phyloP scores from a whole-genome alignment of 352 stramenopile genomes.

The Albugo candida region DNA sequence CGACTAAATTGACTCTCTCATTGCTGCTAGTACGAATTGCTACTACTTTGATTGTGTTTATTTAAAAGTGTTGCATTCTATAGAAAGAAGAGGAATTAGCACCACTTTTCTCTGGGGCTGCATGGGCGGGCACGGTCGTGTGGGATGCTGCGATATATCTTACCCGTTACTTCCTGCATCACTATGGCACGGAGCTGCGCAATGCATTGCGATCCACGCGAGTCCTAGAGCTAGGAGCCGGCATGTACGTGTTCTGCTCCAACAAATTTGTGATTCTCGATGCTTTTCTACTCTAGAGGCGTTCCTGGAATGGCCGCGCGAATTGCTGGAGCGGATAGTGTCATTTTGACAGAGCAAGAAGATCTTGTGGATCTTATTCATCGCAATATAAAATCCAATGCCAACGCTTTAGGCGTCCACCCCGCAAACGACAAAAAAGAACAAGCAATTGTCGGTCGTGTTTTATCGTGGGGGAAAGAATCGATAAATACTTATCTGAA shows the following conservation, averaged over 20 bases:
- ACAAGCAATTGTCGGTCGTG: conserved; percentile 25
- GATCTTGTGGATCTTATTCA: conserved; percentile 75
- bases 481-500: conserved; percentile 44
- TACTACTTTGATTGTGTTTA: too few relatives aligned
- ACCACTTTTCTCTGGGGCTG: conserved; percentile 83
- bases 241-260: conserved; percentile 29
- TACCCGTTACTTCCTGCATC: conserved; percentile 24
- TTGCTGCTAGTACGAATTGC: too few relatives aligned
- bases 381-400: conserved; percentile 42
- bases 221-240: conserved; percentile 67
- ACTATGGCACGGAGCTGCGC: conserved; percentile 20
- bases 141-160: conserved; percentile 73
- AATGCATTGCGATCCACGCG: conserved; percentile 15
- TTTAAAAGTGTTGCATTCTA: too few relatives aligned
- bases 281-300: conserved; percentile 19
- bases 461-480: conserved; percentile 63
- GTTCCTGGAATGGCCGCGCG: conserved; percentile 83
- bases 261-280: not conserved
- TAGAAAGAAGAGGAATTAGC: conserved; percentile 79
- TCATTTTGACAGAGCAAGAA: conserved; percentile 84
- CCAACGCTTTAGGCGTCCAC: conserved; percentile 13
- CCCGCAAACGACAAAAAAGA: conserved; percentile 3
- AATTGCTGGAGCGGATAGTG: conserved; percentile 54
- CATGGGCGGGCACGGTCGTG: conserved; percentile 84
- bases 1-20: too few relatives aligned